These are phyloP conservation scores for Leishmania turanica DNA, from an alignment of 208 protist genomes.

Conservation along the genomic window DNA sequence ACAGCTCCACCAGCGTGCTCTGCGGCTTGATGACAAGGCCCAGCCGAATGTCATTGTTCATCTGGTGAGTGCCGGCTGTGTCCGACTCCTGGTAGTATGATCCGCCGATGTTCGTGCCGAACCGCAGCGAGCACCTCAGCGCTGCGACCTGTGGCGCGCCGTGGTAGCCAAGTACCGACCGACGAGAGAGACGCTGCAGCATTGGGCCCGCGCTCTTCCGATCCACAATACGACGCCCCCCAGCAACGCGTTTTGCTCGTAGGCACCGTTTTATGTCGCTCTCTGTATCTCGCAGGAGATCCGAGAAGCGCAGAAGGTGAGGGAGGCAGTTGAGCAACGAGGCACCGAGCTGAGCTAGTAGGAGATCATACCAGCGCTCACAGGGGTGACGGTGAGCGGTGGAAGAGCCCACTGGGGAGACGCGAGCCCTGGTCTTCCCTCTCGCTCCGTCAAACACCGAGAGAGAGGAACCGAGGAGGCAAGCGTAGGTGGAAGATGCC, in stretches of 20 bases:
- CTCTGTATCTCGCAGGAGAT: not conserved
- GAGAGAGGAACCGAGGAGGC: not conserved
- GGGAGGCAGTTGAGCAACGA: not conserved
- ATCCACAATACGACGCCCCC: not conserved
- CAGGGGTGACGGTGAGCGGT: not conserved
- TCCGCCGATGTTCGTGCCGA: slow-evolving; percentile 78
- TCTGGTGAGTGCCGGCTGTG: slow-evolving; percentile 50
- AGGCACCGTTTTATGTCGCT: not conserved
- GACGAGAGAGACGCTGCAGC: slow-evolving; percentile 17
- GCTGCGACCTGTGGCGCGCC: slow-evolving; percentile 5
- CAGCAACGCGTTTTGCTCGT: not conserved
- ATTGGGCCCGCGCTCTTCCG: not conserved
- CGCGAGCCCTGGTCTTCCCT: slow-evolving; percentile 4
- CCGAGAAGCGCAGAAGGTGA: not conserved
- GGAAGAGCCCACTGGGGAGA: not conserved
- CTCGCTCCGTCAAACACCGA: not conserved
- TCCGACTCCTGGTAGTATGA: slow-evolving; percentile 85
- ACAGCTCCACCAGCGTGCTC: slow-evolving; percentile 87
- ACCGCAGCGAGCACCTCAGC: slow-evolving; percentile 26
- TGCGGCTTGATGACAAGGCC: slow-evolving; percentile 89
- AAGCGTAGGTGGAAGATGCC: not conserved
- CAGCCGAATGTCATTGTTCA: slow-evolving; percentile 77
- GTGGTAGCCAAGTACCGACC: slow-evolving; percentile 7
- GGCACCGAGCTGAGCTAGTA: not conserved
- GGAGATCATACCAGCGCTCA: not conserved